A percentile compares a stretch with the other conserved stretches of the same genome.
Evolutionary conservation across 495 filamentous ascomycete species (phyloP).

Genomic region (Collariella sp.): DNA sequence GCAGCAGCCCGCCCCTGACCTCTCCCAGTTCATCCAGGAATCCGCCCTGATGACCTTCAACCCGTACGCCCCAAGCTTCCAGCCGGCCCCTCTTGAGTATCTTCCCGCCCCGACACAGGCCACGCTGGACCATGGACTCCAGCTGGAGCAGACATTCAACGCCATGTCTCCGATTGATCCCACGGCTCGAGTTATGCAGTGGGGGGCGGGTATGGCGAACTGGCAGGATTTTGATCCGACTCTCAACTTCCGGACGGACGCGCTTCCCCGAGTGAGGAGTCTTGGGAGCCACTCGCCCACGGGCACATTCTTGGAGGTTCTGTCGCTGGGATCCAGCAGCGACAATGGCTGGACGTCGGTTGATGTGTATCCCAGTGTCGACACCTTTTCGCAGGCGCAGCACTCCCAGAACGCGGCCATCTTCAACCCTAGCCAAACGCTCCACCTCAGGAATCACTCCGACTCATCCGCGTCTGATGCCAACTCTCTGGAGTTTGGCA

Average conservation of each 20-base stretch:
- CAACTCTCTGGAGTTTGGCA: slow-evolving; percentile 56
- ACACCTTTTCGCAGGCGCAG: slow-evolving; percentile 40
- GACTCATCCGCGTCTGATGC: slow-evolving; percentile 72
- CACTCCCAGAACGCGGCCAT: slow-evolving; percentile 52
- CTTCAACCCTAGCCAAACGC: slow-evolving; percentile 76
- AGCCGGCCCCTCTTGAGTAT: slow-evolving; percentile 57
- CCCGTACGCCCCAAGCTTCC: slow-evolving; percentile 40
- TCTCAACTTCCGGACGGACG: slow-evolving; percentile 41
- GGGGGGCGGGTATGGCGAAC: slow-evolving; percentile 46
- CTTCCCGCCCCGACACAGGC: slow-evolving; percentile 60
- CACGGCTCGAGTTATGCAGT: slow-evolving; percentile 55
- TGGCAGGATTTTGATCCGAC: slow-evolving; percentile 65
- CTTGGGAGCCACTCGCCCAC: slow-evolving; percentile 74
- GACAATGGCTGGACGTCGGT: slow-evolving; percentile 78
- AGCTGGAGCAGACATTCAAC: slow-evolving; percentile 54
- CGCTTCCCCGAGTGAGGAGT: slow-evolving; percentile 46
- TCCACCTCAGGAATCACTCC: slow-evolving; percentile 76
- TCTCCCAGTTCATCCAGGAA: slow-evolving; percentile 47
- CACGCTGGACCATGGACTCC: slow-evolving; percentile 52
- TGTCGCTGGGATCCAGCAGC: slow-evolving; percentile 69
- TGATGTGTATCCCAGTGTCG: slow-evolving; percentile 47
- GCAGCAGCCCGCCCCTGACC: slow-evolving; percentile 42
- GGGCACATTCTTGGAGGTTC: slow-evolving; percentile 71
- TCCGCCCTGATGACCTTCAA: slow-evolving; percentile 42
- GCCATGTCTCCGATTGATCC: slow-evolving; percentile 56